phyloP scores from a whole-genome alignment of 2,329 filamentous ascomycete genomes.

The Fusarium dimerum region DNA sequence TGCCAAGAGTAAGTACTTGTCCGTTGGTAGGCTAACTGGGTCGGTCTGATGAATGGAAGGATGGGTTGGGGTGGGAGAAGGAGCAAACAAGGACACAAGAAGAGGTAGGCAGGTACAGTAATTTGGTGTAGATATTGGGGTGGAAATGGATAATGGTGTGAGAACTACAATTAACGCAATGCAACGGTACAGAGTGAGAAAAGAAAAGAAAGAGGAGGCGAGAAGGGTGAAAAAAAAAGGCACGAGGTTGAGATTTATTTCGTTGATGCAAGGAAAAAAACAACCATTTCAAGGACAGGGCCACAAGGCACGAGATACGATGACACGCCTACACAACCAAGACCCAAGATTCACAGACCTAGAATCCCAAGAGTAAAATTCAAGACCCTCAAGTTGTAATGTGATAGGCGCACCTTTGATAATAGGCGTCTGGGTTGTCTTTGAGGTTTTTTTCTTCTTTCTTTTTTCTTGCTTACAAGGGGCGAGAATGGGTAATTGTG shows the following conservation, averaged over 20 bases:
- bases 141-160: not conserved
- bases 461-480: not conserved
- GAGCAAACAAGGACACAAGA: not conserved
- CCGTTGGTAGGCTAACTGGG: not conserved
- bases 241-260: slow-evolving; percentile 19
- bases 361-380: too few relatives aligned
- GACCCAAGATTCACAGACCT: too few relatives aligned
- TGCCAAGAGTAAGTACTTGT: not conserved
- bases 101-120: not conserved
- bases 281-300: slow-evolving; percentile 5
- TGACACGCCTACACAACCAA: not conserved
- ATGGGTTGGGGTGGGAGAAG: slow-evolving; percentile 11
- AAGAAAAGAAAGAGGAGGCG: slow-evolving; percentile 7
- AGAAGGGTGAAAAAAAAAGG: slow-evolving; percentile 12
- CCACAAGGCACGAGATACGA: slow-evolving; percentile 21
- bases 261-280: slow-evolving; percentile 11
- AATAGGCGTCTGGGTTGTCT: not conserved
- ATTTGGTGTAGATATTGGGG: slow-evolving; percentile 1
- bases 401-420: not conserved
- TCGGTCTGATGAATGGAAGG: not conserved
- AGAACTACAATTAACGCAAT: too few relatives aligned
- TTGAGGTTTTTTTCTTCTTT: too few relatives aligned
- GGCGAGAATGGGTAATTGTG: too few relatives aligned
- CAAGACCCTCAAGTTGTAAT: not conserved
- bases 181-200: not conserved